Evolutionary conservation across 495 filamentous ascomycete species (phyloP), one percentile per base, ranked within the genome.

Genomic region (Penicillium chermesinum): DNA sequence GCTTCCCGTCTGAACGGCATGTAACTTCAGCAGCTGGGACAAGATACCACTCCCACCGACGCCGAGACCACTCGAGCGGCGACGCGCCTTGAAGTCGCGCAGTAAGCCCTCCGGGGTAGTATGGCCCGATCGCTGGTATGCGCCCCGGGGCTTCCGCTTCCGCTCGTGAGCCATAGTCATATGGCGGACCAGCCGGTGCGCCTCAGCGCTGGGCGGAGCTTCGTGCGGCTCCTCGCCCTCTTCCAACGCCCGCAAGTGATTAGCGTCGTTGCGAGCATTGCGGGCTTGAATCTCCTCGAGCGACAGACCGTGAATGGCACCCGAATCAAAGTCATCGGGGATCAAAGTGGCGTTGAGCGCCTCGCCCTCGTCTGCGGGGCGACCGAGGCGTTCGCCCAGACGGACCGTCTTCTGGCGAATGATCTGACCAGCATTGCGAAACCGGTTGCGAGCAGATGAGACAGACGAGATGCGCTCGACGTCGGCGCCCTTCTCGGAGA

Each of bases 151-250:
- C 30, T 61, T 63, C 21, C 66, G 67, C 36, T 59, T 67, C 41
- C 61, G 42, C 7, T 61, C 57, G 32, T 65, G 57, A 18, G 39
- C 48, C 57, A 60, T 55, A 36, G 66, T 70, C 50, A 70, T 64
- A n/a, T 56, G 64, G 43, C 68, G 71, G 25, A 74, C 68, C 3
- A 71, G 62, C 27, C 69, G 68, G 57, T 74, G 69, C 3, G 69
- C 71, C 48, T 72, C 71, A 0, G 68, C 59, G 34, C 64, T 67
- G 7, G 67, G 56, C 1, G 63, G 47, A 3, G 63, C 53, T 38
- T 62, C 53, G 14, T 38, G 33, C 6, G 52, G 43, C 12, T 57
- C 33, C n/a, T 62, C 55, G 7, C 62, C 59, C 0, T 19, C 50
- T 20, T 64, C 57, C 22, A 60, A 22, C 6, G 46, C 33, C 2